These are phyloP conservation scores for Rossbeevera mucosa DNA, from an alignment of 768 basidiomycete species.

Conservation along the genomic window DNA sequence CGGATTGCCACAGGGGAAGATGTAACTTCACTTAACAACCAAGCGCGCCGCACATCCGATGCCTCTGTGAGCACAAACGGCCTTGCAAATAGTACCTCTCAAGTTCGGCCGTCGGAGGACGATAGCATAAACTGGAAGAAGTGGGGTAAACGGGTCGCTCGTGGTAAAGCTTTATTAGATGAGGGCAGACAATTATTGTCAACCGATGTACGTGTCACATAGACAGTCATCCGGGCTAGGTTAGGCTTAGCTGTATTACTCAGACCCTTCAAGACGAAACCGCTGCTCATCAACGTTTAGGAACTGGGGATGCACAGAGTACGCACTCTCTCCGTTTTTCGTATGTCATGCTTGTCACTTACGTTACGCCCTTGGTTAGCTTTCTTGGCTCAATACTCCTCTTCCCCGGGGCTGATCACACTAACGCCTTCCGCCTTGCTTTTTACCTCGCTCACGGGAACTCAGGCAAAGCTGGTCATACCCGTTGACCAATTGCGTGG, in stretches of 20 bases:
- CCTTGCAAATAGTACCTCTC: not conserved
- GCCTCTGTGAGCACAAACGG: slow-evolving; percentile 11
- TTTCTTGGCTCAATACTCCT: slow-evolving; percentile 55
- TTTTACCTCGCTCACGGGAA: slow-evolving; percentile 53
- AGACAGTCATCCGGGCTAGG: slow-evolving; percentile 9
- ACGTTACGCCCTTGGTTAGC: slow-evolving; percentile 33
- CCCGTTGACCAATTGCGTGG: slow-evolving; percentile 44
- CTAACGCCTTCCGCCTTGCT: slow-evolving; percentile 44
- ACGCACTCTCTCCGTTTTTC: slow-evolving; percentile 6
- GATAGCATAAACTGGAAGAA: slow-evolving; percentile 50
- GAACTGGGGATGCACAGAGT: slow-evolving; percentile 33
- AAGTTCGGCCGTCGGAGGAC: slow-evolving; percentile 3
- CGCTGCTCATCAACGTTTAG: not conserved
- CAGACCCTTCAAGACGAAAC: slow-evolving; percentile 4
- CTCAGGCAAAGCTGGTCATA: slow-evolving; percentile 43
- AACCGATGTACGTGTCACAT: slow-evolving; percentile 30
- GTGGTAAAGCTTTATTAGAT: slow-evolving; percentile 41
- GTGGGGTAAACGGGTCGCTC: slow-evolving; percentile 45
- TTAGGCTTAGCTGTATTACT: not conserved
- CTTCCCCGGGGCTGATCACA: slow-evolving; percentile 56
- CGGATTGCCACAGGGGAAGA: slow-evolving; percentile 54
- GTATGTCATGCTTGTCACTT: not conserved
- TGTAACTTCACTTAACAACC: slow-evolving; percentile 24
- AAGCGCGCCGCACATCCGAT: slow-evolving; percentile 13
- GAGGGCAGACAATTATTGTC: slow-evolving; percentile 40